Percentiles rank a stretch among this genome's conserved stretches.
phyloP scores from a whole-genome alignment of 2,329 filamentous ascomycete species.

The Paecilomyces formosus region DNA sequence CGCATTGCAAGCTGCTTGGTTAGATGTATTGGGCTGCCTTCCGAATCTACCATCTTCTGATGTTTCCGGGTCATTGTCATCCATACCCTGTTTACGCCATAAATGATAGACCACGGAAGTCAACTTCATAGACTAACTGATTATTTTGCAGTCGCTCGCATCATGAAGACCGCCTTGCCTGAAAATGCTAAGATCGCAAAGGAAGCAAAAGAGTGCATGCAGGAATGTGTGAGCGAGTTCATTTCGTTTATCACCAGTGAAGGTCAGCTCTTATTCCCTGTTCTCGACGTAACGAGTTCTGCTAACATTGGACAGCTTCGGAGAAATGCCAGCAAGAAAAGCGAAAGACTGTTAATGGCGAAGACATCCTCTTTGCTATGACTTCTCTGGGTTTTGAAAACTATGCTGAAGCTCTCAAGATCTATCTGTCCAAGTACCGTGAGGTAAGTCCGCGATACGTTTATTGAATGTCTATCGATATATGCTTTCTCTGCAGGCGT shows the following conservation, averaged over 20 bases:
- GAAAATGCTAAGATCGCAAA: conserved; percentile 99
- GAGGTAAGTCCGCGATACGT: conserved; percentile 64
- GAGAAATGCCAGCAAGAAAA: conserved; percentile 99
- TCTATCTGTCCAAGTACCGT: conserved; percentile 94
- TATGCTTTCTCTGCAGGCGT: conserved; percentile 29
- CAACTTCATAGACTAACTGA: conserved; percentile 77
- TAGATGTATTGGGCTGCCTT: background rate
- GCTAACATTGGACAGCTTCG: conserved; percentile 58
- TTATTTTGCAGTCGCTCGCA: conserved; percentile 91
- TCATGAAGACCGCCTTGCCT: conserved; percentile 96
- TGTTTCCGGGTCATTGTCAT: conserved; percentile 24
- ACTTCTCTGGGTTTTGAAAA: conserved; percentile 98
- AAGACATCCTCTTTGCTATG: conserved; percentile 98
- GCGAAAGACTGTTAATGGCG: conserved; percentile 96
- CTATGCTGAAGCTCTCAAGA: conserved; percentile 95
- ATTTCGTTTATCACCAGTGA: conserved; percentile 99
- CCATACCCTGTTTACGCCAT: conserved; percentile 9
- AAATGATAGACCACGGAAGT: conserved; percentile 14
- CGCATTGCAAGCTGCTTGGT: conserved; percentile 9
- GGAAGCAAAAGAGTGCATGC: conserved; percentile 99
- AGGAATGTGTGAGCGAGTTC: conserved; percentile 99
- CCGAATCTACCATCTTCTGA: conserved; percentile 33
- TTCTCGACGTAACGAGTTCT: background rate
- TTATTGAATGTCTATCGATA: background rate
- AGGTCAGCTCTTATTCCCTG: conserved; percentile 47